A percentile compares a stretch with the other conserved stretches of the same genome.
These are phyloP conservation scores for Hypsizygus marmoreus DNA, from an alignment of 768 basidiomycete species.

Conservation along the genomic window DNA sequence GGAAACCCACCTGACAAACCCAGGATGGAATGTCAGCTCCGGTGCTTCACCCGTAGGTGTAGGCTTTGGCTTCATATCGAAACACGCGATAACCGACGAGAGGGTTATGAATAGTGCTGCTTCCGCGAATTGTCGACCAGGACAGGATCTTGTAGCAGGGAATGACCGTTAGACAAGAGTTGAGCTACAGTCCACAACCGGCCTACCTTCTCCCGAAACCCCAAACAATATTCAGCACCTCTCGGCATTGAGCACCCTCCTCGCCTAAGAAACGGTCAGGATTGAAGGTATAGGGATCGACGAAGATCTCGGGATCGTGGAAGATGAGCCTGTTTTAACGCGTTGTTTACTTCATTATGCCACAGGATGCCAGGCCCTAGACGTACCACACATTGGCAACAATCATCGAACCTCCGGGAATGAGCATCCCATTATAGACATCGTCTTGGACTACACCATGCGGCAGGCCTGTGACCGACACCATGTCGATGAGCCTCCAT, in stretches of 20 bases:
- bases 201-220: constrained; percentile 22
- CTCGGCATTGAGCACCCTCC: constrained; percentile 14
- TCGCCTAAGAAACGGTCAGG: constrained; percentile 25
- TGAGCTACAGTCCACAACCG: not conserved
- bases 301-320: constrained; percentile 21
- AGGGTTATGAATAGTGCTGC: constrained; percentile 23
- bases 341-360: constrained; percentile 17
- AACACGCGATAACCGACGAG: constrained; percentile 17
- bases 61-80: constrained; percentile 3
- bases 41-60: not conserved
- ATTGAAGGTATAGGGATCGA: constrained; percentile 19
- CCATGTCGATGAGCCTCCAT: not conserved
- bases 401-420: constrained; percentile 22
- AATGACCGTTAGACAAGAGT: not conserved
- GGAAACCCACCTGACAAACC: constrained; percentile 11
- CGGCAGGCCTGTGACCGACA: constrained; percentile 5
- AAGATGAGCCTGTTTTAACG: constrained; percentile 19
- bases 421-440: constrained; percentile 13
- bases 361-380: constrained; percentile 5
- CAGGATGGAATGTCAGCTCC: constrained; percentile 3
- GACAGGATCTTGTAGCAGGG: constrained; percentile 18
- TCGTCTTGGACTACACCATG: constrained; percentile 6
- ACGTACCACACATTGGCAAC: constrained; percentile 16
- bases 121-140: constrained; percentile 24
- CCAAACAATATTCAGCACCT: constrained; percentile 16